A percentile compares a stretch with the other conserved stretches of the same genome.
phyloP scores from a whole-genome alignment of 768 basidiomycete genomes.

The Tephrocybe sp. region DNA sequence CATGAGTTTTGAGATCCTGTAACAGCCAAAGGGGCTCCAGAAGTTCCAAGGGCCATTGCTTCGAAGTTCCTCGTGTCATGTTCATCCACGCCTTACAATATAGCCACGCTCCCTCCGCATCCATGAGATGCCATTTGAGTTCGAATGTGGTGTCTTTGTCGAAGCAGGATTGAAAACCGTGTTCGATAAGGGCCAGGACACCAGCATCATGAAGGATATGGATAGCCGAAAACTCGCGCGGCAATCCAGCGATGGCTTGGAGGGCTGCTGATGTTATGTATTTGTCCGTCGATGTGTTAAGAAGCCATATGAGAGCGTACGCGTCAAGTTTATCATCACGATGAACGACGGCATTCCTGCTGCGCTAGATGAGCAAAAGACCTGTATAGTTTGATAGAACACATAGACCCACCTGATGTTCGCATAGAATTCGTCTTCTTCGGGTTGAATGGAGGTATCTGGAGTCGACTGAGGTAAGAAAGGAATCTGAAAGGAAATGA shows the following conservation, averaged over 20 bases:
- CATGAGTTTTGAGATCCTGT: slow-evolving; percentile 26
- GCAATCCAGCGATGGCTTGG: slow-evolving; percentile 38
- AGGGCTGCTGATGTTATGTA: slow-evolving; percentile 29
- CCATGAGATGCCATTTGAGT: slow-evolving; percentile 35
- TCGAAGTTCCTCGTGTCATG: slow-evolving; percentile 33
- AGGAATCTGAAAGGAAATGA: neutral
- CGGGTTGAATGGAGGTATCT: neutral
- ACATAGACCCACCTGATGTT: no score
- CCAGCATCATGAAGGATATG: slow-evolving; percentile 36
- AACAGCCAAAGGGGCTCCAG: slow-evolving; percentile 34
- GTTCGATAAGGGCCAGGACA: slow-evolving; percentile 31
- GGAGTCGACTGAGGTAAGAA: neutral
- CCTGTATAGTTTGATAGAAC: no score
- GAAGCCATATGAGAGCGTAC: slow-evolving; percentile 35
- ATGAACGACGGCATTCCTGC: slow-evolving; percentile 1
- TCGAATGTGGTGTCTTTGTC: slow-evolving; percentile 36
- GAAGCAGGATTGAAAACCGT: slow-evolving; percentile 37
- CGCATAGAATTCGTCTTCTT: no score
- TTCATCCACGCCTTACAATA: slow-evolving; percentile 43
- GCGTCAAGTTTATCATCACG: slow-evolving; percentile 38
- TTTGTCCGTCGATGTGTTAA: slow-evolving; percentile 33
- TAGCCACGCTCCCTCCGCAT: slow-evolving; percentile 32
- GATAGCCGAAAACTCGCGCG: slow-evolving; percentile 36
- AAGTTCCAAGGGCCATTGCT: slow-evolving; percentile 36
- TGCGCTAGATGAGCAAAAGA: no score